Percentiles rank a stretch among this genome's conserved stretches.
Conservation (phyloP, 2,329 filamentous ascomycete species). For the Colletotrichum chlorophyti region DNA sequence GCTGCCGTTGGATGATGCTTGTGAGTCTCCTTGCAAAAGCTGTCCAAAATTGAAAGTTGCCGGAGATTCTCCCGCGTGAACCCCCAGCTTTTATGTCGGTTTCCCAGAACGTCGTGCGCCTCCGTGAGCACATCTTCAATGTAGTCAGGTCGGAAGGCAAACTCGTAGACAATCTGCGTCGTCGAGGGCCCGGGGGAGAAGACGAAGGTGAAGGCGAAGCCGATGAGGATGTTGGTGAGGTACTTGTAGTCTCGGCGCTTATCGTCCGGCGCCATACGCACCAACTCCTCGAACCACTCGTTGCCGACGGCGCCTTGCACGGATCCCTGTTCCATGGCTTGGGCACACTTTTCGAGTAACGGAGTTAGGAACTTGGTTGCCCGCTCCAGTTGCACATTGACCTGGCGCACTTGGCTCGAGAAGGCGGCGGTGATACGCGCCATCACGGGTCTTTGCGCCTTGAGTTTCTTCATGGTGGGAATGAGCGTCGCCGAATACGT, state of each 20-base stretch:
- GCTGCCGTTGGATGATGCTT: slow-evolving; percentile 21
- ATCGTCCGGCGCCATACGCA: slow-evolving; percentile 12
- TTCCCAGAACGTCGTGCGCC: slow-evolving; percentile 7
- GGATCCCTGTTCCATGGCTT: not conserved
- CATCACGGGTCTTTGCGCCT: slow-evolving; percentile 17
- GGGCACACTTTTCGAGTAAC: not conserved
- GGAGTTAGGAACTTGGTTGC: slow-evolving; percentile 7
- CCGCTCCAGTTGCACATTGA: slow-evolving; percentile 7
- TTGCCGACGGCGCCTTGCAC: not conserved
- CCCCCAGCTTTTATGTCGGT: not conserved
- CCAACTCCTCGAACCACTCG: slow-evolving; percentile 18
- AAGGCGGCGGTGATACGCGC: slow-evolving; percentile 19
- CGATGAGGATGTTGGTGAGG: slow-evolving; percentile 22
- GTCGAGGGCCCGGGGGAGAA: slow-evolving; percentile 18
- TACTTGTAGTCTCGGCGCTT: slow-evolving; percentile 16
- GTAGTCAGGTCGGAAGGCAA: slow-evolving; percentile 22
- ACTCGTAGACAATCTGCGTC: slow-evolving; percentile 25
- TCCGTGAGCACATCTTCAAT: slow-evolving; percentile 1
- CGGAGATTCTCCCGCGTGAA: slow-evolving; percentile 15
- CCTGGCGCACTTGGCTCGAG: slow-evolving; percentile 10
- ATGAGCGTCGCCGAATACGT: slow-evolving; percentile 17
- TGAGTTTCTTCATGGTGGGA: slow-evolving; percentile 18
- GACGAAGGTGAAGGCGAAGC: slow-evolving; percentile 20
- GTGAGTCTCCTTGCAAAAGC: slow-evolving; percentile 25
- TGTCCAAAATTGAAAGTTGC: slow-evolving; percentile 15